Percentiles rank a stretch among this genome's conserved stretches.
Evolutionary conservation across 1,139 yeast species (phyloP).

Genomic region (Meyerozyma sp.): DNA sequence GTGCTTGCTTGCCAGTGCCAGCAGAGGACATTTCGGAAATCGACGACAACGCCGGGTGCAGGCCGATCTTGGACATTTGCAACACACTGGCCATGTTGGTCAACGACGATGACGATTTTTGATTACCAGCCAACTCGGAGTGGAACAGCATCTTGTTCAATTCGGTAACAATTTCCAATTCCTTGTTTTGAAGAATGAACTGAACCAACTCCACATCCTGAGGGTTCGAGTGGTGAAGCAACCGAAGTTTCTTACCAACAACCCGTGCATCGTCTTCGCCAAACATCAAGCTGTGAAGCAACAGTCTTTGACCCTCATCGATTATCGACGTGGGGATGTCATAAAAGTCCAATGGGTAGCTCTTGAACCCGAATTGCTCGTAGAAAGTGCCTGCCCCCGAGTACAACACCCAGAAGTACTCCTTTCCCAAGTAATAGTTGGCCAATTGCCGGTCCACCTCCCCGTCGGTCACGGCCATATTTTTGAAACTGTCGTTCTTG

Average conservation of each 20-base stretch:
- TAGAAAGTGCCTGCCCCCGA: constrained; percentile 32
- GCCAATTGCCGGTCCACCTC: constrained; percentile 28
- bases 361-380: constrained; percentile 34
- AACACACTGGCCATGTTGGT: constrained; percentile 26
- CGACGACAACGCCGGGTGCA: constrained; percentile 20
- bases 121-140: constrained; percentile 29
- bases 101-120: constrained; percentile 32
- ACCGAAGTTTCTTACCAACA: constrained; percentile 27
- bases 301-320: constrained; percentile 14
- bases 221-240: constrained; percentile 19
- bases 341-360: constrained; percentile 32
- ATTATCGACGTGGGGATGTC: constrained; percentile 23
- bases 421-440: constrained; percentile 29
- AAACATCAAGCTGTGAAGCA: constrained; percentile 18
- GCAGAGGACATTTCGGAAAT: constrained; percentile 9
- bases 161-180: constrained; percentile 34
- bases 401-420: constrained; percentile 36
- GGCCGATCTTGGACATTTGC: constrained; percentile 18
- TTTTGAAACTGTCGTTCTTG: constrained; percentile 24
- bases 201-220: constrained; percentile 29
- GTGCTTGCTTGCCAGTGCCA: not conserved
- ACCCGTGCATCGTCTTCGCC: constrained; percentile 5
- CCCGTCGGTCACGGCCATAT: constrained; percentile 27
- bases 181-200: constrained; percentile 29
- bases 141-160: constrained; percentile 32